Evolutionary conservation across 495 filamentous ascomycete genomes (phyloP), one percentile per base, ranked within the genome.

Genomic region (Polyplosphaeria fusca): DNA sequence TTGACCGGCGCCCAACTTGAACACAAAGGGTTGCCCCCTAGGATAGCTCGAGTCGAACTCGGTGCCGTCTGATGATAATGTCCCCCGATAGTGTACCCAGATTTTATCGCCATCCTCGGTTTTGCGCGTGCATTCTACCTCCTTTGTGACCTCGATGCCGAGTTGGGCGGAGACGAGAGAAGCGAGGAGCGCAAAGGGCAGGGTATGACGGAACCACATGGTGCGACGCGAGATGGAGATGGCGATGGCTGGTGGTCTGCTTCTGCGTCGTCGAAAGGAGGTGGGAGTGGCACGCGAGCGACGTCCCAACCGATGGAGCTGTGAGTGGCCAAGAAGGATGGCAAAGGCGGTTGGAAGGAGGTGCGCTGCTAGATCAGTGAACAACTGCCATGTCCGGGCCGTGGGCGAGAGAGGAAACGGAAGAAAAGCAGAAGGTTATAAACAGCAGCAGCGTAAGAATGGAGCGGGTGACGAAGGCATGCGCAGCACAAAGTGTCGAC

Each of bases 51-150:
- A 75, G 68, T 86, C 84, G 60, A 86, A 86, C 60, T 81, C 46
- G 12, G 47, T 67, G 48, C 74, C 76, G 55, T 70, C 73, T 61
- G 73, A 71, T 56, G 77, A 77, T 22, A 96, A 79, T 0, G 85
- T 93, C 53, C 92, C 92, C 28, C 81, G 78, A 75, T 97, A 97
- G 76, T 97, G 87, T 55, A 96, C 89, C 30, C 76, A 73, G 62
- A 97, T 85, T 42, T 70, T 82, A 73, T 96, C 90, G 66, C 90
- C 90, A 35, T 77, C 80, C 61, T 82, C 61, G 26, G 89, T 85
- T 70, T 87, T 89, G 67, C 89, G 87, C 24, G 73, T 75, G 73
- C 86, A 89, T 44, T 84, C 79, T 65, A 88, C 83, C 20, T 79
- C 71, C 54, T 85, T 77, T 35, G 87, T 91, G 55, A 83, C 79